A percentile compares a stretch with the other conserved stretches of the same genome.
Conservation (phyloP, 306 rosid species). For the Malus orientalis region DNA sequence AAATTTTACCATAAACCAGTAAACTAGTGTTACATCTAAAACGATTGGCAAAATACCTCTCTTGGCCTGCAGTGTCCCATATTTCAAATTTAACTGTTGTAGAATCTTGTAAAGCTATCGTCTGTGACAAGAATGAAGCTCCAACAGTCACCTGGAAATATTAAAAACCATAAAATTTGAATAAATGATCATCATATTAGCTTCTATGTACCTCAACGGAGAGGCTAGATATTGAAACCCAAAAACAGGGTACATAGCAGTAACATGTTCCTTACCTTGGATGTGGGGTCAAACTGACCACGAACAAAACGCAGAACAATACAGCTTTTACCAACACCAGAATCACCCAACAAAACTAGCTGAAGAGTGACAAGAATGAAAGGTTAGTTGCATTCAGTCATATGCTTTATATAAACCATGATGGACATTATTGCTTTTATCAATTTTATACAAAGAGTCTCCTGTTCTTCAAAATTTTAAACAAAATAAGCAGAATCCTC, state of each 20-base stretch:
- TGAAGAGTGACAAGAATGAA: slow-evolving; percentile 25
- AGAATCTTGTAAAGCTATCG: slow-evolving; percentile 97
- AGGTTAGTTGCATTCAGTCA: slow-evolving; percentile 13
- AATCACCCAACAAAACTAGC: slow-evolving; percentile 97
- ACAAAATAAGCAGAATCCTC: not conserved
- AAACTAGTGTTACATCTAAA: not conserved
- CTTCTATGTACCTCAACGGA: not conserved
- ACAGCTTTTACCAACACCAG: slow-evolving; percentile 99
- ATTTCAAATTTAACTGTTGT: slow-evolving; percentile 98
- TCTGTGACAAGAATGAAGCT: slow-evolving; percentile 97
- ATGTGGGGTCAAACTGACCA: slow-evolving; percentile 96
- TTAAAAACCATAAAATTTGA: slow-evolving; percentile 17
- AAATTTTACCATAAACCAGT: not conserved
- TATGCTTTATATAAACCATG: not conserved
- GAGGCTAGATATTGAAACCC: not conserved
- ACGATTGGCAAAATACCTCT: slow-evolving; percentile 51
- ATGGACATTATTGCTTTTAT: not conserved
- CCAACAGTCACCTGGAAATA: slow-evolving; percentile 92
- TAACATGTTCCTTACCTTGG: slow-evolving; percentile 62
- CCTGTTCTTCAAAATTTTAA: not conserved
- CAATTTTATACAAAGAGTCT: not conserved
- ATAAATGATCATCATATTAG: slow-evolving; percentile 3
- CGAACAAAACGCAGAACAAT: slow-evolving; percentile 98
- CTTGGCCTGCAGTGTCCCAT: slow-evolving; percentile 99
- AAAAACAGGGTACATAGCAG: not conserved